These are phyloP conservation scores for Firmiana major DNA, from an alignment of 345 rosid species.

Conservation along the genomic window DNA sequence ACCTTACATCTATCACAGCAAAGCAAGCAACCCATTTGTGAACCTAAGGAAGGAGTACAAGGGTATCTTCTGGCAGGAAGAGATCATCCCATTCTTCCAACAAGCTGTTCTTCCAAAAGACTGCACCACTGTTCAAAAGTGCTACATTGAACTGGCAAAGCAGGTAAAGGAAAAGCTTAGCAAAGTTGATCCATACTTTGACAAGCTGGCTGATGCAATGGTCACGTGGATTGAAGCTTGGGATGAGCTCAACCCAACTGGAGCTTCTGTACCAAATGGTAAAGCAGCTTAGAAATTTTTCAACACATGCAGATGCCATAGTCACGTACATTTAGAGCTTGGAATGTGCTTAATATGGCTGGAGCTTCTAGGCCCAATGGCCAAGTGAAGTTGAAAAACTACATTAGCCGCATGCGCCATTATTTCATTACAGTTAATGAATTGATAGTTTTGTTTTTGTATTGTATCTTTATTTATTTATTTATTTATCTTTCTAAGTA, in stretches of 20 bases:
- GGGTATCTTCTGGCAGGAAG: slow-evolving; percentile 37
- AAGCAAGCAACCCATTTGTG: slow-evolving; percentile 35
- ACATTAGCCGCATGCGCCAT: background rate
- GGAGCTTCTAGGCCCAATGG: slow-evolving; percentile 32
- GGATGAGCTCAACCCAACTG: slow-evolving; percentile 30
- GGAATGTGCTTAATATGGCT: slow-evolving; percentile 22
- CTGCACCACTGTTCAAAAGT: slow-evolving; percentile 27
- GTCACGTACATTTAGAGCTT: slow-evolving; percentile 29
- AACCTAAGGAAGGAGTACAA: slow-evolving; percentile 34
- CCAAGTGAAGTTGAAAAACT: slow-evolving; percentile 31
- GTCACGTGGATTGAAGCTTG: slow-evolving; percentile 39
- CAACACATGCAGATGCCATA: slow-evolving; percentile 12
- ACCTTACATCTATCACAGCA: slow-evolving; percentile 32
- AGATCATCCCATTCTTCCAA: slow-evolving; percentile 35
- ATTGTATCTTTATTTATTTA: background rate
- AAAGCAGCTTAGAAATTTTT: slow-evolving; percentile 30
- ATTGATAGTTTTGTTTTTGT: background rate
- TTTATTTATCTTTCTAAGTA: background rate
- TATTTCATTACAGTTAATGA: slow-evolving; percentile 1
- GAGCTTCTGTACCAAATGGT: slow-evolving; percentile 32
- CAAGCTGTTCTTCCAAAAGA: slow-evolving; percentile 29
- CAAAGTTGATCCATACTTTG: slow-evolving; percentile 26
- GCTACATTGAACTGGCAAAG: slow-evolving; percentile 30
- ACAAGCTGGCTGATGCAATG: slow-evolving; percentile 36
- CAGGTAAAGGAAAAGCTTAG: slow-evolving; percentile 29